Evolutionary conservation across 148 eudicot genomes (phyloP).

Genomic region (Persicaria maculosa): DNA sequence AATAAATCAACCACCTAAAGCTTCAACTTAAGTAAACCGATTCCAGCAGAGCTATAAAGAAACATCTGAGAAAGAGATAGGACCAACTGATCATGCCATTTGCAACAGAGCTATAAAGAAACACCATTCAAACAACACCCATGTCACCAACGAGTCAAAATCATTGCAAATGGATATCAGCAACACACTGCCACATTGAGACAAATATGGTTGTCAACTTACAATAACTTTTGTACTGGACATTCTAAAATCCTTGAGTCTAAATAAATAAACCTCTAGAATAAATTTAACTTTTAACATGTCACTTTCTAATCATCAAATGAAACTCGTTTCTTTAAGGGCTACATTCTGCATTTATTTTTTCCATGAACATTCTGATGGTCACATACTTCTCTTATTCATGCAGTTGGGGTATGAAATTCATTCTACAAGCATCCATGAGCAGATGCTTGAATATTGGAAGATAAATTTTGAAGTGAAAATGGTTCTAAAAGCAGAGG

Average conservation of each 20-base stretch:
- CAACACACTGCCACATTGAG: too few species aligned
- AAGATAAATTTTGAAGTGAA: constrained; percentile 68
- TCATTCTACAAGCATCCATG: constrained; percentile 91
- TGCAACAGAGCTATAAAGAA: too few species aligned
- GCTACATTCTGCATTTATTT: not conserved
- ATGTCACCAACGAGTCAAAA: too few species aligned
- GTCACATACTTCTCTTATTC: not conserved
- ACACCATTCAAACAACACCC: too few species aligned
- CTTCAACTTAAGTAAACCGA: too few species aligned
- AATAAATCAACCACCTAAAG: too few species aligned
- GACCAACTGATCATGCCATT: too few species aligned
- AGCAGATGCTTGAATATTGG: constrained; percentile 82
- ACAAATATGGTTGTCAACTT: not conserved
- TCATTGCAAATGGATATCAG: too few species aligned
- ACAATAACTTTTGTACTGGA: not conserved
- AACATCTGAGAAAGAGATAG: too few species aligned
- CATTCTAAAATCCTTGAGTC: not conserved
- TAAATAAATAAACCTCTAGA: not conserved
- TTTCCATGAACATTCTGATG: not conserved
- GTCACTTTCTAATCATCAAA: not conserved
- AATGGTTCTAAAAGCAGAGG: constrained; percentile 75
- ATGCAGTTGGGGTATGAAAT: constrained; percentile 82
- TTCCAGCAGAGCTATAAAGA: too few species aligned
- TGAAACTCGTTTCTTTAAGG: not conserved
- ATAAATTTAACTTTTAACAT: not conserved